These are phyloP conservation scores for Glomus cerebriforme DNA, from an alignment of 192 early-diverging fungal genomes.

Conservation along the genomic window DNA sequence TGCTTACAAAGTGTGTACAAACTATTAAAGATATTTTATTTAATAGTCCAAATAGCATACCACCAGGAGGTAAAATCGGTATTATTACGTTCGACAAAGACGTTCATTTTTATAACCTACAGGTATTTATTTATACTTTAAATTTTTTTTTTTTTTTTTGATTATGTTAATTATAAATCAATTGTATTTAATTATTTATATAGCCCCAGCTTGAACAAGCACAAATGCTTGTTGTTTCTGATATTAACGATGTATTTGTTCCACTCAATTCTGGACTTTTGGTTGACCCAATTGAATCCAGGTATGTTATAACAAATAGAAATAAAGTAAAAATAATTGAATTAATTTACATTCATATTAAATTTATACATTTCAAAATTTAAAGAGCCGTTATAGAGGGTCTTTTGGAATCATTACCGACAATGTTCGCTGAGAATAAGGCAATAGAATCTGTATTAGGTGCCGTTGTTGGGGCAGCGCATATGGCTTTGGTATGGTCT, in stretches of 20 bases:
- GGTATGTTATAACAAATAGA: conserved; percentile 34
- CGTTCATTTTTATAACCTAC: conserved; percentile 95
- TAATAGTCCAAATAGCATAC: conserved; percentile 33
- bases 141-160: not conserved
- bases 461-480: conserved; percentile 75
- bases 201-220: conserved; percentile 81
- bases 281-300: conserved; percentile 83
- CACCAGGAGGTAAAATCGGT: conserved; percentile 67
- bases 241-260: conserved; percentile 91
- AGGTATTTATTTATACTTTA: conserved; percentile 46
- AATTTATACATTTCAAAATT: conserved; percentile 5
- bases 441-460: conserved; percentile 77
- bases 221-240: conserved; percentile 94
- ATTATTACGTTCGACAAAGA: conserved; percentile 89
- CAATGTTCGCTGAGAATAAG: conserved; percentile 80
- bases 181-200: not conserved
- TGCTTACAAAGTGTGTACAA: conserved; percentile 68
- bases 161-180: not conserved
- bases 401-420: conserved; percentile 80
- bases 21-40: conserved; percentile 74
- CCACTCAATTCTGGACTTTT: conserved; percentile 90
- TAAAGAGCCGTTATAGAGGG: conserved; percentile 71
- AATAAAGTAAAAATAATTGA: conserved; percentile 23
- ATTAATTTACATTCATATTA: not conserved
- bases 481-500: conserved; percentile 66